phyloP scores from a whole-genome alignment of 169 alveolate genomes.

The Amoebophrya sp. region DNA sequence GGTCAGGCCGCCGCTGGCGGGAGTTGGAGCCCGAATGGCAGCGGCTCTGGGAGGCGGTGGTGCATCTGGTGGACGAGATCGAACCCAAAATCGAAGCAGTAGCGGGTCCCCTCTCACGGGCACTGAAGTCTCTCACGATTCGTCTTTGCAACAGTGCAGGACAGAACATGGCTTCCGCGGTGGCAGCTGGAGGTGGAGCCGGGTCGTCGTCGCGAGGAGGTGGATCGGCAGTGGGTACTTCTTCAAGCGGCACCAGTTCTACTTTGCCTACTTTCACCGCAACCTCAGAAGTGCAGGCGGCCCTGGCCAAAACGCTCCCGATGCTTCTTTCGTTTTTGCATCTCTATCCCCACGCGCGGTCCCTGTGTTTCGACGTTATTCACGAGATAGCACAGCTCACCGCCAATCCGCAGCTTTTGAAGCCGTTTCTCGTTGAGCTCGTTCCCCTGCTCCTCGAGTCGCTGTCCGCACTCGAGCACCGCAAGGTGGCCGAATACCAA shows the following conservation, averaged over 20 bases:
- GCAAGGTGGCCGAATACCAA: conserved; percentile 14
- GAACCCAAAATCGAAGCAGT: not conserved
- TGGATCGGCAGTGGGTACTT: not conserved
- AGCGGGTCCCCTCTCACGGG: not conserved
- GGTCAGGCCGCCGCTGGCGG: not conserved
- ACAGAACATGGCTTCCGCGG: not conserved
- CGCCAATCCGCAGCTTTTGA: not conserved
- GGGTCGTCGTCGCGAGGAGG: not conserved
- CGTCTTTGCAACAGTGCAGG: conserved; percentile 8
- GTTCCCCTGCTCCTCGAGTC: not conserved
- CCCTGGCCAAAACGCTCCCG: not conserved
- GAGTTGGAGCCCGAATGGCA: not conserved
- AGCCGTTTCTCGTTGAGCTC: not conserved
- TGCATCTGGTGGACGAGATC: not conserved
- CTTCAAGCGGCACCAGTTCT: not conserved
- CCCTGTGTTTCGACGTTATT: not conserved
- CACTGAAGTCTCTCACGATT: not conserved
- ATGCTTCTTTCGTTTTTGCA: not conserved
- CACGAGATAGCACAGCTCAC: conserved; percentile 18
- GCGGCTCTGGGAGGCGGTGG: not conserved
- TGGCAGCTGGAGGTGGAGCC: not conserved
- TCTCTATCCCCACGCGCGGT: conserved; percentile 1
- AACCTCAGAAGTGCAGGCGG: conserved; percentile 14
- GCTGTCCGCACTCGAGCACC: not conserved
- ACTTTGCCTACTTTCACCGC: not conserved